Evolutionary conservation across 2,329 filamentous ascomycete species (phyloP).

Genomic region (Monosporascus sp.): DNA sequence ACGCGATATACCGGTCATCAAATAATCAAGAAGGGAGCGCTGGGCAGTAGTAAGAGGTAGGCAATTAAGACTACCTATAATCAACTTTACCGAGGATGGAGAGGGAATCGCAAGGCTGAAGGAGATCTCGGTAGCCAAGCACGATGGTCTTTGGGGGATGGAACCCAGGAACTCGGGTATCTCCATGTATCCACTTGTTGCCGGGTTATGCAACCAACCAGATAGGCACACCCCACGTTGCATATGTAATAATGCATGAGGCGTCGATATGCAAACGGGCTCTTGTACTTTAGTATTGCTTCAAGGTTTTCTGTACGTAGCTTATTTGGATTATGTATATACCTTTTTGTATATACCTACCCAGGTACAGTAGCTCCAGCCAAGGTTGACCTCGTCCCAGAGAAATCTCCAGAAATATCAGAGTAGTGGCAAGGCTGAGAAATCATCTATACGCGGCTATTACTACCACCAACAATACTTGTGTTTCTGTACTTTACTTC

Average conservation of each 20-base stretch:
- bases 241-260: too few relatives aligned
- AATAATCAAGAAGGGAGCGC: too few relatives aligned
- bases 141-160: too few relatives aligned
- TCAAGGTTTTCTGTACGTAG: background rate
- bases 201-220: too few relatives aligned
- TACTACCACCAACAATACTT: conserved; percentile 1
- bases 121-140: too few relatives aligned
- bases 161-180: too few relatives aligned
- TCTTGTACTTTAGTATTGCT: too few relatives aligned
- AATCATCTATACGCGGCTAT: conserved; percentile 24
- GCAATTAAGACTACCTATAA: background rate
- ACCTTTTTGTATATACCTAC: background rate
- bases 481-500: background rate
- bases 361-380: background rate
- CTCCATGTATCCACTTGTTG: too few relatives aligned
- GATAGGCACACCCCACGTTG: too few relatives aligned
- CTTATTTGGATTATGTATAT: background rate
- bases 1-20: too few relatives aligned
- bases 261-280: too few relatives aligned
- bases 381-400: conserved; percentile 2
- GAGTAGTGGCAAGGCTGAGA: conserved; percentile 40
- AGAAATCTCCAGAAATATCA: conserved; percentile 13
- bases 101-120: background rate
- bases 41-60: too few relatives aligned
- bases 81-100: background rate